Evolutionary conservation across 2,329 filamentous ascomycete genomes (phyloP), one percentile per base, ranked within the genome.

Genomic region (Calonectria honghensis): DNA sequence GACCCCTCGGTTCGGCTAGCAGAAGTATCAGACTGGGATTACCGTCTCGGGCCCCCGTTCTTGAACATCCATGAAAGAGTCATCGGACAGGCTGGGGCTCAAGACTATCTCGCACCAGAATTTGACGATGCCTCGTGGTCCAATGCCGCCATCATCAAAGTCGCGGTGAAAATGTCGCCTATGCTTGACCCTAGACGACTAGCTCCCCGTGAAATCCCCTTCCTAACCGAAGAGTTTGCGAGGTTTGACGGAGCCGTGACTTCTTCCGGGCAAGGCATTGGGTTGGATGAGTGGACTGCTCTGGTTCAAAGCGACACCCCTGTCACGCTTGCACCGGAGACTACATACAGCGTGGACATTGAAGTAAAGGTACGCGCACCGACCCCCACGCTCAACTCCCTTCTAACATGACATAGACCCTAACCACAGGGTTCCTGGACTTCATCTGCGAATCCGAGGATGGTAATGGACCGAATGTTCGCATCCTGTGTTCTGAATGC

Each of bases 21-120:
- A 69, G 65, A 65, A 13, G 13, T 63, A 18, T 68, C 70, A 13
- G 70, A 73, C 50, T 73, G 65, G 70, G 65, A 73, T 24, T 73
- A 73, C 35, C 54, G 70, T 6, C 70, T 73, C 4, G 65, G 70
- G 4, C 70, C 65, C n/a, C 65, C 70, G 6, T 73, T 73, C 29
- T 24, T 73, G 11, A 69, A 73, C 57, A 51, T 73, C 4, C 20
- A 64, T 41, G 70, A 73, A 16, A 68, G 65, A 35, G 70, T 11
- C 9, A 57, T 68, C 14, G 70, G 70, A 16, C n/a, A 52, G 31
- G n/a, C 64, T 1, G 51, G 63, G 32, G 57, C 63, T 27, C 52
- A 52, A 24, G 57, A 63, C 6, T 73, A 68, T 51, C 54, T 63
- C 9, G 14, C 41, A 10, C n/a, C 48, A 2, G 57, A 68, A 29